Evolutionary conservation across 2,329 filamentous ascomycete species (phyloP).

Genomic region (Neophaeococcomyces aloes): DNA sequence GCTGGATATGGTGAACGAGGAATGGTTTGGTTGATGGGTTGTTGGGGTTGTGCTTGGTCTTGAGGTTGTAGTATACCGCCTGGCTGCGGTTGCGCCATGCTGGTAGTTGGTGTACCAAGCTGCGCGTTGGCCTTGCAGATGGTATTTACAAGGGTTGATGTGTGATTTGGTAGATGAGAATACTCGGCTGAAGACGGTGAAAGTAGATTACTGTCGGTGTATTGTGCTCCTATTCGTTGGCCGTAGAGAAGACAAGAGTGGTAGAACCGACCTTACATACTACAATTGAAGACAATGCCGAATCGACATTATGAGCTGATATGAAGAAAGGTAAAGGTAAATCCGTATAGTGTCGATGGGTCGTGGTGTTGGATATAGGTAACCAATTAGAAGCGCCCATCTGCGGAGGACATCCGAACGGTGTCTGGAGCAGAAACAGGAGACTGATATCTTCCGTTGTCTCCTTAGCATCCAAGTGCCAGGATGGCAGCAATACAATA

Average conservation of each 20-base stretch:
- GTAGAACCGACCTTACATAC: too few species aligned
- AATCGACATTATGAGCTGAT: not conserved
- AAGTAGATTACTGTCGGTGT: too few species aligned
- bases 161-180: too few species aligned
- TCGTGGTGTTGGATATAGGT: not conserved
- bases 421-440: not conserved
- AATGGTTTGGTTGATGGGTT: slow-evolving; percentile 12
- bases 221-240: too few species aligned
- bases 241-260: too few species aligned
- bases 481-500: too few species aligned
- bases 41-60: not conserved
- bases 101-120: not conserved
- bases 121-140: not conserved
- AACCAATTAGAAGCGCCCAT: slow-evolving; percentile 15
- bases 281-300: not conserved
- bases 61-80: not conserved
- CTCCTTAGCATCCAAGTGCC: too few species aligned
- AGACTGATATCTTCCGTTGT: not conserved
- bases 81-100: not conserved
- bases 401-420: slow-evolving; percentile 14
- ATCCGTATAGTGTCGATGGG: not conserved
- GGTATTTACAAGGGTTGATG: too few species aligned
- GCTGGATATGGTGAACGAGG: slow-evolving; percentile 63
- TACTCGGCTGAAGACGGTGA: too few species aligned
- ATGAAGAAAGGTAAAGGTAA: not conserved